Evolutionary conservation across 1,284 basidiomycete species (phyloP), one percentile per base, ranked within the genome.

Genomic region (Lignosus rhinocerotis): DNA sequence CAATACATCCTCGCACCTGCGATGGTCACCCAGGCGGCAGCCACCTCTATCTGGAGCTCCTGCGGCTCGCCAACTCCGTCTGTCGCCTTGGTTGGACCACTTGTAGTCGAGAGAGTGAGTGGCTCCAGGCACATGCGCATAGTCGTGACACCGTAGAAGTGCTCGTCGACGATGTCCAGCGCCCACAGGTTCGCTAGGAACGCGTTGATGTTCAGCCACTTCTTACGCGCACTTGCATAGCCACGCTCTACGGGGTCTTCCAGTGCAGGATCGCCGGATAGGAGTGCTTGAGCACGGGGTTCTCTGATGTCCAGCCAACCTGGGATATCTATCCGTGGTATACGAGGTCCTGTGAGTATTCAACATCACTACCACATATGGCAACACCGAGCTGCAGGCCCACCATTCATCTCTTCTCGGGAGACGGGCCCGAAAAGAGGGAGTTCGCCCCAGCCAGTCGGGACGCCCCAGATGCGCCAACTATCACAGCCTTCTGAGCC

Each of bases 331-430:
- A 25, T n/a, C 21, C n/a, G 31, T n/a, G 36, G 33, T 42, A 45
- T 25, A 25, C 25, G 43, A 10, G 43, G 51, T 14, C 45, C 44
- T 51, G 44, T 2, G 17, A n/a, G 21, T 25, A 14, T 19, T 11
- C 30, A 14, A 11, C 14, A 21, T 10, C 8, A 33, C 14, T 11
- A 6, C 25, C 16, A 21, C 16, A 44, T 34, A 31, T 9, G 25
- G 11, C 2, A 19, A 21, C 14, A 31, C 12, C 6, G 31, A 31
- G 41, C 25, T 9, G 9, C 14, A 36, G 9, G 32, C 58, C 9
- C 32, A 61, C 63, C 52, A 39, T 64, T 59, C 49, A 61, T 53
- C 17, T 19, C 50, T 42, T 64, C 63, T 4, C 63, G 52, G 9
- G 54, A 30, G 8, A 31, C 42, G 10, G 55, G 41, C 17, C 60